A percentile compares a stretch with the other conserved stretches of the same genome.
phyloP scores from a whole-genome alignment of 1,139 yeast genomes.

The Hansenula lynferdii region DNA sequence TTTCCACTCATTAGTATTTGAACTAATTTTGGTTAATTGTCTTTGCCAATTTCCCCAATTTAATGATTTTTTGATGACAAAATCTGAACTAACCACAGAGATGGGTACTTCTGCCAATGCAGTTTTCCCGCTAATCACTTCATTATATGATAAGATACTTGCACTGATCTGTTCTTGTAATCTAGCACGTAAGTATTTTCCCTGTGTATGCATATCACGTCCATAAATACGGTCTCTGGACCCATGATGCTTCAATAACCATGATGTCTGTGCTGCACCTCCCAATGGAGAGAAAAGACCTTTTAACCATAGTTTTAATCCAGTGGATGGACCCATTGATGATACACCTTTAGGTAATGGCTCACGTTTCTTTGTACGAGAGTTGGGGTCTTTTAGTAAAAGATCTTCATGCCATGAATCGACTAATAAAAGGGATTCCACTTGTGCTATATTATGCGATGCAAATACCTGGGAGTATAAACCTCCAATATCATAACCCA shows the following conservation, averaged over 20 bases:
- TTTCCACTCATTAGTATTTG: slow-evolving; percentile 59
- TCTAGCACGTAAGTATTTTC: slow-evolving; percentile 61
- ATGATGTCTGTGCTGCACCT: slow-evolving; percentile 38
- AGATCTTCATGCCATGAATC: slow-evolving; percentile 78
- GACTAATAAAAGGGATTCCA: slow-evolving; percentile 61
- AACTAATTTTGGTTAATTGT: slow-evolving; percentile 54
- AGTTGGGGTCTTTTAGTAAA: slow-evolving; percentile 33
- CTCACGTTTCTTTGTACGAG: slow-evolving; percentile 21
- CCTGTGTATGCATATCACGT: slow-evolving; percentile 51
- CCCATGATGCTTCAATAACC: slow-evolving; percentile 41
- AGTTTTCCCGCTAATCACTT: slow-evolving; percentile 47
- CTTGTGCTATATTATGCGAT: slow-evolving; percentile 49
- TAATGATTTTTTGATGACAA: slow-evolving; percentile 55
- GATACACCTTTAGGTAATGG: slow-evolving; percentile 35
- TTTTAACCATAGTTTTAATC: slow-evolving; percentile 58
- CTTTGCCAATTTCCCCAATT: slow-evolving; percentile 88
- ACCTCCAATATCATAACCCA: slow-evolving; percentile 85
- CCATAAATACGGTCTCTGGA: slow-evolving; percentile 67
- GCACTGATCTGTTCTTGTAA: slow-evolving; percentile 76
- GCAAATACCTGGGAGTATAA: slow-evolving; percentile 75
- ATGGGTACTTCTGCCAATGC: slow-evolving; percentile 52
- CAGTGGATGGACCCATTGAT: slow-evolving; percentile 41
- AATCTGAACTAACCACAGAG: slow-evolving; percentile 67
- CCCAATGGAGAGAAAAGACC: slow-evolving; percentile 70
- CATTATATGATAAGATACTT: slow-evolving; percentile 59